Evolutionary conservation across 352 stramenopile genomes (phyloP), one percentile per base, ranked within the genome.

Genomic region (Elongisporangium undulatum): DNA sequence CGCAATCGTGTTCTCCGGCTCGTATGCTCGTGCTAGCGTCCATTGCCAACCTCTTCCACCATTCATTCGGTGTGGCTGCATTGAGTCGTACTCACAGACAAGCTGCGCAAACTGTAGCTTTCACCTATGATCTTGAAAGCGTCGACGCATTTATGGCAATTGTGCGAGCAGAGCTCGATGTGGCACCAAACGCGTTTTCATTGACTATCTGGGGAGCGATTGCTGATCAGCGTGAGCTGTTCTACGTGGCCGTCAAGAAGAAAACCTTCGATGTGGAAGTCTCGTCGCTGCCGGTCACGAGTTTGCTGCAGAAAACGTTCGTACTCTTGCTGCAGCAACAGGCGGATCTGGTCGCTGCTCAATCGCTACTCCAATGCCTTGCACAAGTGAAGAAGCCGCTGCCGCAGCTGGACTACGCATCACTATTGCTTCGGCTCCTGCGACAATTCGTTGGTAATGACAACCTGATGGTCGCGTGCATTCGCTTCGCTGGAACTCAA

Each of bases 231-330:
- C 51, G 61, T 2, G 64, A 77, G 17, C 13, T 58, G 8, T 75
- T 81, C 57, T 74, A 75, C 39, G 66, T 82, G 20, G 55, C 61
- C 3, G 73, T 81, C 22, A 82, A 77, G 59, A 85, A 85, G 55
- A 76, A 79, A 62, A 65, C 56, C 24, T 75, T 85, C 5, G 68
- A 85, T n/a, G 64, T 59, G 6, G 75, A 85, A 17, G 38, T 85
- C 17, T 55, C 61, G 2, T 51, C 71, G 51, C 64, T 85, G 21
- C 63, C 75, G 12, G 22, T 59, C 6, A 72, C 52, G 13, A 59
- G 53, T 1, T 58, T 80, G 45, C 49, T 82, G 22, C 48, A 55
- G 12, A 81, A 80, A 58, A 51, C 51, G 17, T 59, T 85, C 21
- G 55, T 79, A 16, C 68, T 66, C 52, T 55, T 85, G 15, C 66